Base-by-base conservation (phyloP, 2,329 filamentous ascomycete species). In the Apiospora sp. region DNA sequence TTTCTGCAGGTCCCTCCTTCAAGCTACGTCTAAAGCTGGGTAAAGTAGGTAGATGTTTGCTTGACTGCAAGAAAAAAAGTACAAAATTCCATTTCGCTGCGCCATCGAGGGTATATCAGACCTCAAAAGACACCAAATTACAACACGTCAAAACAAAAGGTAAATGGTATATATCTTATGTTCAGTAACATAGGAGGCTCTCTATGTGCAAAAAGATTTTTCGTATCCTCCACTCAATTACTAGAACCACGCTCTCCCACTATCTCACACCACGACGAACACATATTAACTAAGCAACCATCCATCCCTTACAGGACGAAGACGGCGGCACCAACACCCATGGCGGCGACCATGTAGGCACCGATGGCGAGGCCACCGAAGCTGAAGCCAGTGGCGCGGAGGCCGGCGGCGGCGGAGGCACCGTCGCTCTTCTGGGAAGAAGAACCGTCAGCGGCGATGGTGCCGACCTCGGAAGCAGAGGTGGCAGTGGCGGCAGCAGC, bases 291-390 rank as follows among this genome's bases (percentile, higher is more conserved):
- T 37, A 61, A 37, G 27, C 4, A 30, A 58, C 14, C 16, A 34
- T 19, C 24, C 8, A 10, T 48, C 67, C 43, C 67, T 86, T 88
- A 90, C 81, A 90, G 78, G 74, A 85, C 79, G 72, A 90, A 79
- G 87, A 90, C 88, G 73, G 82, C 84, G 51, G 85, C 88, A 77
- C 88, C 88, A 19, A 85, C 84, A 69, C 81, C 84, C 80, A 87
- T 84, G 48, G 88, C 87, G n/a, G 87, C 85, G 30, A 86, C 77
- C 73, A 87, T 80, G 81, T 89, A 90, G 74, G 87, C 77, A 70
- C 87, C 86, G 67, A 89, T 76, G 64, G 83, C 85, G 72, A 87
- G 77, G 75, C 86, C 84, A 69, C 87, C 87, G 54, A 89, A 70
- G 69, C 82, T 81, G 77, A 89, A 82, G 67, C 80, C 81, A 74